Conservation (phyloP, 441 rosid genomes). For the Syzygium syzygioides region DNA sequence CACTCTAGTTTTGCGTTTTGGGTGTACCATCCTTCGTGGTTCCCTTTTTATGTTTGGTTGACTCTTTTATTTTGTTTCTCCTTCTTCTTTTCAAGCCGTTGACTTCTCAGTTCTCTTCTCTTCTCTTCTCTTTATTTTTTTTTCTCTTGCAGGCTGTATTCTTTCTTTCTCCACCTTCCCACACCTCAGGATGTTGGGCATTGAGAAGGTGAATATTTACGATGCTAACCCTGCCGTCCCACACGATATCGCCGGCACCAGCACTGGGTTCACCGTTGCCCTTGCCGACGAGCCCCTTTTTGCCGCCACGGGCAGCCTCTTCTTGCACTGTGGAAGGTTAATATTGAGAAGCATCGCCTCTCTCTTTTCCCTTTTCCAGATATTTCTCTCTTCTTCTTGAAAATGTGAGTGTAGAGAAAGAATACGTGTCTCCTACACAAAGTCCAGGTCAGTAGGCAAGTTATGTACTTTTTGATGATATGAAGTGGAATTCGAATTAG, state of each 20-base stretch:
- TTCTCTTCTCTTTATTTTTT: not conserved
- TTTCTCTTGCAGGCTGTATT: not conserved
- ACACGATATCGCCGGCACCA: not conserved
- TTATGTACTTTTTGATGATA: not conserved
- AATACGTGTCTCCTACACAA: not conserved
- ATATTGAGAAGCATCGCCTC: not conserved
- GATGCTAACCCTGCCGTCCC: not conserved
- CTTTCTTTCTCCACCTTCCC: not conserved
- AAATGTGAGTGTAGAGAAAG: not conserved
- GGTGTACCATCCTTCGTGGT: too few relatives aligned
- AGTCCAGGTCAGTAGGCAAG: not conserved
- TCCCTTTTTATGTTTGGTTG: not conserved
- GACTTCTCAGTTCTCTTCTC: not conserved
- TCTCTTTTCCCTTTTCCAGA: not conserved
- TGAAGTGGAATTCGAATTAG: fast-evolving
- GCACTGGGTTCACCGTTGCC: not conserved
- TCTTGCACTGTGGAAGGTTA: not conserved
- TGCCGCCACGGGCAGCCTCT: not conserved
- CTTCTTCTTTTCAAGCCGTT: not conserved
- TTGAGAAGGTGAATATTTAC: not conserved
- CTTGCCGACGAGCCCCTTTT: not conserved
- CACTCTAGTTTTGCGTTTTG: not conserved
- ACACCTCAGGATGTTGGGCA: not conserved
- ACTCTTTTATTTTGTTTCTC: not conserved
- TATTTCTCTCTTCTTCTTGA: not conserved